Percentiles rank a stretch among this genome's conserved stretches.
Evolutionary conservation across 148 eudicot genomes (phyloP).

Genomic region (Silene uniflora): DNA sequence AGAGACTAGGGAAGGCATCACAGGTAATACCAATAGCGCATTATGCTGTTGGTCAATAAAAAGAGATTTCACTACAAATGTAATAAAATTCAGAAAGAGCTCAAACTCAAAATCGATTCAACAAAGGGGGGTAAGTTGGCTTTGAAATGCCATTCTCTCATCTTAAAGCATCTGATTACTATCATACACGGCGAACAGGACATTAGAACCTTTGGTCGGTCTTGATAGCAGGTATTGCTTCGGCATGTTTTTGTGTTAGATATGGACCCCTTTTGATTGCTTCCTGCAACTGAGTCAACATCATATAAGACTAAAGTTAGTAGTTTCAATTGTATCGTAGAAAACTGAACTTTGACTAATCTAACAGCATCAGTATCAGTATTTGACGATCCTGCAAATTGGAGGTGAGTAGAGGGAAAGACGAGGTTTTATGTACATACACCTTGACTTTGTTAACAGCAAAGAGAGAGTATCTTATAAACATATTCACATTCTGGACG

Average conservation of each 20-base stretch:
- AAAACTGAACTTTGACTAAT: not conserved
- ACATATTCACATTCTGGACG: too few species aligned
- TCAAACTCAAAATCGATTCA: not conserved
- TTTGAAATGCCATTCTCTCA: not conserved
- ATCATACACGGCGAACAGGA: not conserved
- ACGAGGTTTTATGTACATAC: too few species aligned
- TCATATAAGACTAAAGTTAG: not conserved
- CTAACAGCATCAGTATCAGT: not conserved
- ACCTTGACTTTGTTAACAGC: too few species aligned
- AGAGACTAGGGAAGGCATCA: too few species aligned
- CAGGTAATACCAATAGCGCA: too few species aligned
- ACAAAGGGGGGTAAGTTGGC: not conserved
- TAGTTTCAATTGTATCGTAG: not conserved
- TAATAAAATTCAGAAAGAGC: not conserved
- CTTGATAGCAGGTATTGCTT: slow-evolving; percentile 59
- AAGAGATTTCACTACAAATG: not conserved
- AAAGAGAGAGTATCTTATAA: too few species aligned
- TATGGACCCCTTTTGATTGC: slow-evolving; percentile 80
- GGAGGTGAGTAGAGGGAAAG: too few species aligned
- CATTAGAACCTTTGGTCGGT: slow-evolving; percentile 71
- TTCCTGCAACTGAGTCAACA: slow-evolving; percentile 62
- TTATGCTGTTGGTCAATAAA: too few species aligned
- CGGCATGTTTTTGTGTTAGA: slow-evolving; percentile 49
- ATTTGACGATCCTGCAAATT: too few species aligned
- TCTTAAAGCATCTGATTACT: not conserved